Conservation (phyloP, 371 early-diverging fungal genomes). For the Mortierella sp. region DNA sequence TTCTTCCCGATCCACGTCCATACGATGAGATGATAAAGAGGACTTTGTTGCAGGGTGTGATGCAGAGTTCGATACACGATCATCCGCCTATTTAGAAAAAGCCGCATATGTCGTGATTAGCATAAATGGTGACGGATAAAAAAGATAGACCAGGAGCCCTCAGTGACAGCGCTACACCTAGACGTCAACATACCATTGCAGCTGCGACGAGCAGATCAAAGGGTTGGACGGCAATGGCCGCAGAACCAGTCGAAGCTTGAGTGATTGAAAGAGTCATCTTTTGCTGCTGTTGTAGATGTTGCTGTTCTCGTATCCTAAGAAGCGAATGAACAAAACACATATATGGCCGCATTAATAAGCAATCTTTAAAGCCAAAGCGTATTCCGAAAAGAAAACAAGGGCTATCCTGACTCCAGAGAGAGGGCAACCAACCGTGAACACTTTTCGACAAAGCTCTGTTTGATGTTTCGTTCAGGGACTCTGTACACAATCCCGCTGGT, state of each 20-base stretch:
- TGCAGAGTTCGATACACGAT: background rate
- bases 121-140: too few relatives aligned
- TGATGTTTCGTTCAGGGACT: constrained; percentile 62
- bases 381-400: background rate
- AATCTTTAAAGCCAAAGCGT: background rate
- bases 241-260: background rate
- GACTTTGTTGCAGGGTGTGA: background rate
- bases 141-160: too few relatives aligned
- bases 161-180: background rate
- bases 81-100: background rate
- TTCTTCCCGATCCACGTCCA: background rate
- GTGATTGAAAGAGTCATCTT: background rate
- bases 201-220: constrained; percentile 43
- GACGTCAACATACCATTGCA: constrained; percentile 19
- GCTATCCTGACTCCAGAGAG: background rate
- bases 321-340: background rate
- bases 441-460: constrained; percentile 61
- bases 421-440: constrained; percentile 24
- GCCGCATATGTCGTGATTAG: background rate
- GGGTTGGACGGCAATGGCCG: constrained; percentile 6
- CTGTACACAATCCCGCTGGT: constrained; percentile 58
- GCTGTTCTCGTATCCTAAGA: constrained; percentile 1
- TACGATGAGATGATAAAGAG: background rate
- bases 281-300: background rate
- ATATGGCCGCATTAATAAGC: too few relatives aligned